A percentile compares a stretch with the other conserved stretches of the same genome.
Conservation (phyloP, 2,329 filamentous ascomycete genomes). For the Scopulariopsis brevicaulis region DNA sequence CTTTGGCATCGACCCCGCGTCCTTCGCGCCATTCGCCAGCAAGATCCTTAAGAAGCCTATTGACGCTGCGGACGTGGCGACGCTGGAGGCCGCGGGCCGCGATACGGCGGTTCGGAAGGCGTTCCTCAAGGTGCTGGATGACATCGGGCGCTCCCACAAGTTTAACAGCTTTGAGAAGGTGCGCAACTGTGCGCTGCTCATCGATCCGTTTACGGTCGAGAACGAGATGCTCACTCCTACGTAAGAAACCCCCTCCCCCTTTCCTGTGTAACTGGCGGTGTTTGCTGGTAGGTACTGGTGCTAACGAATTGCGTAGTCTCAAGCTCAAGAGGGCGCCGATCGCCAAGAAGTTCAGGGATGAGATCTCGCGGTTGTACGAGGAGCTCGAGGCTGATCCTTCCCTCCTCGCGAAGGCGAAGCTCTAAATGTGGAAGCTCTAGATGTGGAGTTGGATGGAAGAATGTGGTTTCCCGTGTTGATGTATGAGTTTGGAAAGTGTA, state of each 20-base stretch:
- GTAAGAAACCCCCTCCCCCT: conserved; percentile 39
- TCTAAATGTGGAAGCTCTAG: conserved; percentile 18
- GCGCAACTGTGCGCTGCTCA: conserved; percentile 57
- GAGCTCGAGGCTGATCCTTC: conserved; percentile 30
- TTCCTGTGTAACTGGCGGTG: neutral
- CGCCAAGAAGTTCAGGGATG: conserved; percentile 35
- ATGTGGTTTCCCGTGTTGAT: neutral
- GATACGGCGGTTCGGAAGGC: conserved; percentile 64
- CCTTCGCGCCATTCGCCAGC: conserved; percentile 71
- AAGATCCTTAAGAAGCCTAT: conserved; percentile 63
- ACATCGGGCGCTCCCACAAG: conserved; percentile 69
- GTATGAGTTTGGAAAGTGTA: neutral
- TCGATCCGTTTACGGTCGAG: conserved; percentile 88
- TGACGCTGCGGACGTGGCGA: conserved; percentile 49
- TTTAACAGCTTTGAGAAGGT: conserved; percentile 89
- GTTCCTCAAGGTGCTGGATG: conserved; percentile 68
- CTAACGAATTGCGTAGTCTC: conserved; percentile 26
- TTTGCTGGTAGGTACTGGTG: neutral
- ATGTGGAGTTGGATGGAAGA: neutral
- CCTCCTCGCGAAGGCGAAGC: conserved; percentile 27
- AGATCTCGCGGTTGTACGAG: conserved; percentile 46
- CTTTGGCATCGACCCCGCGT: conserved; percentile 76
- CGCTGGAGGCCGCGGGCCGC: conserved; percentile 53
- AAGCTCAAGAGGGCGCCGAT: conserved; percentile 50
- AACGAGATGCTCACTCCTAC: conserved; percentile 85